Percentiles rank a stretch among this genome's conserved stretches.
Evolutionary conservation across 495 filamentous ascomycete genomes (phyloP).

Genomic region (Tuber brumale): DNA sequence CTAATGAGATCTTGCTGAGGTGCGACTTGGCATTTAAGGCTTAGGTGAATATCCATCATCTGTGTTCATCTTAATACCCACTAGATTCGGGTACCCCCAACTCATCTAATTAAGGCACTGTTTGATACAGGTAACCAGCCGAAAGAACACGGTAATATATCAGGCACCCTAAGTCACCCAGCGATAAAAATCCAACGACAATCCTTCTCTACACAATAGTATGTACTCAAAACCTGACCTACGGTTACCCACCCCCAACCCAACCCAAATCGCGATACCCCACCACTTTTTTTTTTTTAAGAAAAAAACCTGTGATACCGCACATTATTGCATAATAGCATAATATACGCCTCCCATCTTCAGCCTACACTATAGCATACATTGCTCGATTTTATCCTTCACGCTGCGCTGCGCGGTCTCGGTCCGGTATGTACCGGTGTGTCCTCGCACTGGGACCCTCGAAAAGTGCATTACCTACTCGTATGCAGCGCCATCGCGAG

Average conservation of each 20-base stretch:
- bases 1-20: not conserved
- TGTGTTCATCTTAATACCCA: not conserved
- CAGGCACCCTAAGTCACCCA: too few species aligned
- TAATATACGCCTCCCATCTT: not conserved
- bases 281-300: not conserved
- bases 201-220: too few species aligned
- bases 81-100: not conserved
- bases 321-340: too few species aligned
- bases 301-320: not conserved
- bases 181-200: too few species aligned
- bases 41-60: not conserved
- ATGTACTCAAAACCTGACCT: not conserved
- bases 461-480: not conserved
- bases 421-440: not conserved
- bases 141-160: too few species aligned
- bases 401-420: not conserved
- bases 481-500: not conserved
- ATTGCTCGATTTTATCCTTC: not conserved
- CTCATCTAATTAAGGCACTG: not conserved
- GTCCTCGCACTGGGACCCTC: not conserved
- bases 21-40: not conserved
- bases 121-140: too few species aligned
- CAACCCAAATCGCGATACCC: not conserved
- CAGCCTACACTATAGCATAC: not conserved
- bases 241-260: not conserved